Evolutionary conservation across 257 asterid species (phyloP).

Genomic region (Fraxinus anomala): DNA sequence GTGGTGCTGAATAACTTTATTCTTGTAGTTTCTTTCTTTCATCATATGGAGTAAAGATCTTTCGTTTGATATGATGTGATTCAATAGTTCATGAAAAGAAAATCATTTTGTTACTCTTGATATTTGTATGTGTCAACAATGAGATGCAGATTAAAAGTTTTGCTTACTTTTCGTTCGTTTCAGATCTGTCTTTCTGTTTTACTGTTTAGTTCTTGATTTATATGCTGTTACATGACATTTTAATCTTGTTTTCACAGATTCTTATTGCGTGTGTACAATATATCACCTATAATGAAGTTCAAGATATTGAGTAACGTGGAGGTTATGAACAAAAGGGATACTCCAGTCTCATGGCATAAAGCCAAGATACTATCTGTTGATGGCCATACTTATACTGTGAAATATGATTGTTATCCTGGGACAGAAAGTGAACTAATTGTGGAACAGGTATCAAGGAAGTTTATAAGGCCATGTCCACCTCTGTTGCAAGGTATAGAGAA

Average conservation of each 20-base stretch:
- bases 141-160: constrained; percentile 20
- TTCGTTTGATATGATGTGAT: background rate
- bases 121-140: background rate
- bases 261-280: constrained; percentile 22
- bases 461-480: constrained; percentile 62
- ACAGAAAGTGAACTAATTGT: constrained; percentile 32
- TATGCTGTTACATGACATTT: constrained; percentile 12
- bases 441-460: constrained; percentile 54
- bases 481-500: constrained; percentile 32
- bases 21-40: background rate
- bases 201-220: background rate
- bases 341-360: constrained; percentile 54
- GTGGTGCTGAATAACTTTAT: too few species aligned
- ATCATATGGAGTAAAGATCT: background rate
- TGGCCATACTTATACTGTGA: constrained; percentile 53
- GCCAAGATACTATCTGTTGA: constrained; percentile 59
- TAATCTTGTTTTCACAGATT: constrained; percentile 38
- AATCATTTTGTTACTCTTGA: background rate
- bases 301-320: constrained; percentile 68
- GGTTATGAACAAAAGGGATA: constrained; percentile 53
- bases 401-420: constrained; percentile 46
- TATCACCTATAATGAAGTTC: constrained; percentile 51
- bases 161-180: background rate
- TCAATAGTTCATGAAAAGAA: background rate
- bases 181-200: background rate